Evolutionary conservation across 441 rosid genomes (phyloP).

Genomic region (Populus hybrid): DNA sequence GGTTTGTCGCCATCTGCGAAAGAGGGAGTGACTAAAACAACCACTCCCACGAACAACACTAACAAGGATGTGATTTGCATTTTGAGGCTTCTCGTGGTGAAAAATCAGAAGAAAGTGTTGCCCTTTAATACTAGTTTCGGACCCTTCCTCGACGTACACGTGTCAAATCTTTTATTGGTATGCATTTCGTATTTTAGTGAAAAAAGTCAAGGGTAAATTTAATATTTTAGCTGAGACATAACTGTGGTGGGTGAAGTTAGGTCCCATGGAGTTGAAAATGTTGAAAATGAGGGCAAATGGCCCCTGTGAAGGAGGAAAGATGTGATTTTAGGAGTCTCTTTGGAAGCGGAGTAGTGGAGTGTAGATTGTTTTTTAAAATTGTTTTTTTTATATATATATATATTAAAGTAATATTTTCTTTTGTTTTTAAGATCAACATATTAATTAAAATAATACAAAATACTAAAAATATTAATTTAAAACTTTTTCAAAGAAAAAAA

Average conservation of each 20-base stretch:
- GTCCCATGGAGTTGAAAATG: neutral
- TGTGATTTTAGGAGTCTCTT: neutral
- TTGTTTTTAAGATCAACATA: too few species aligned
- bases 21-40: slow-evolving; percentile 5
- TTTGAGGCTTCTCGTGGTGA: neutral
- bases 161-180: neutral
- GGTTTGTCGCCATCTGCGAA: neutral
- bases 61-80: slow-evolving; percentile 1
- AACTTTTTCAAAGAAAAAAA: too few species aligned
- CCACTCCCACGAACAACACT: neutral
- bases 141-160: neutral
- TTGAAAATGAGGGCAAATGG: neutral
- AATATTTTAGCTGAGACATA: neutral
- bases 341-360: too few species aligned
- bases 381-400: too few species aligned
- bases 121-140: neutral
- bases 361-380: too few species aligned
- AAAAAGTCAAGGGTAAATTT: neutral
- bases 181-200: neutral
- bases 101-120: neutral
- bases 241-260: neutral
- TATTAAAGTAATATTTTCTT: too few species aligned
- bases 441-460: too few species aligned
- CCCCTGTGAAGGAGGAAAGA: neutral
- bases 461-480: too few species aligned